phyloP scores from a whole-genome alignment of 257 asterid genomes.

The Solanum corneliomulleri region DNA sequence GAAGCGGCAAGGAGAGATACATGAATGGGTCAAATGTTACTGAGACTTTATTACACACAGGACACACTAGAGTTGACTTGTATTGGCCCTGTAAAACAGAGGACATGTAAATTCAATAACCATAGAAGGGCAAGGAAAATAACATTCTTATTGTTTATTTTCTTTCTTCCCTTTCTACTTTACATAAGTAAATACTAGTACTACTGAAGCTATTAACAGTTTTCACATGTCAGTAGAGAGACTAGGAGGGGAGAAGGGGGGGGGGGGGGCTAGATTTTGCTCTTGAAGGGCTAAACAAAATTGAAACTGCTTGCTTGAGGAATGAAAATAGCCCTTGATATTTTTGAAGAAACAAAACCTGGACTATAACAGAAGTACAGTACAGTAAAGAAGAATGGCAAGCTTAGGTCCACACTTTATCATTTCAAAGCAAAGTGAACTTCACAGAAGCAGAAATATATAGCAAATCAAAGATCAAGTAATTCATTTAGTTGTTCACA shows the following conservation, averaged over 20 bases:
- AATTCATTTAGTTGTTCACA: not conserved
- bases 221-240: not conserved
- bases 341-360: not conserved
- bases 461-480: not conserved
- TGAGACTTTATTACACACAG: conserved; percentile 84
- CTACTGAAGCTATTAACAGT: not conserved
- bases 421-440: not conserved
- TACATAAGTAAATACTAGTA: not conserved
- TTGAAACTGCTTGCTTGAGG: not conserved
- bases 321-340: not conserved
- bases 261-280: not conserved
- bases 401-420: not conserved
- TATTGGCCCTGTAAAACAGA: conserved; percentile 77
- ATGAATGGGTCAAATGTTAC: conserved; percentile 97
- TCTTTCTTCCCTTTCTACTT: not conserved
- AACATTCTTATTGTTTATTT: not conserved
- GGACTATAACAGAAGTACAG: not conserved
- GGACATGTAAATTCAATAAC: not conserved
- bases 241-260: not conserved
- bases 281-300: not conserved
- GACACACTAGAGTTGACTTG: conserved; percentile 98
- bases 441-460: not conserved
- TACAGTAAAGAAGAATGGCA: not conserved
- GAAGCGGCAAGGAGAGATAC: conserved; percentile 96
- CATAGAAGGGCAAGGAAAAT: not conserved